Evolutionary conservation across 1,139 yeast genomes (phyloP), one percentile per base, ranked within the genome.

Genomic region (Hyphopichia fennica): DNA sequence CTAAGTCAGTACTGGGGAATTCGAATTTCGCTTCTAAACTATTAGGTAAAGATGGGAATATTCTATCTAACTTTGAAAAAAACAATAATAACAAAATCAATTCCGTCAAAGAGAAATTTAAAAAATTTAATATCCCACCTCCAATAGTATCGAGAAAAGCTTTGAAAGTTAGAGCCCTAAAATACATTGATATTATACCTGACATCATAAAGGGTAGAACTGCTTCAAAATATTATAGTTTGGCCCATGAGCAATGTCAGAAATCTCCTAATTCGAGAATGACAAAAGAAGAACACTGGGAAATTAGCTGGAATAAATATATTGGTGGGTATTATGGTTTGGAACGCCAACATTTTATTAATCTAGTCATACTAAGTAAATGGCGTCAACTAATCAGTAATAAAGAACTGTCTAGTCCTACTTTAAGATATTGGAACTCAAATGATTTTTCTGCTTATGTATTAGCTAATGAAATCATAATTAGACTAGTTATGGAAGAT

Each of bases 321-420:
- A 63, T 69, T 9, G 81, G 81, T n/a, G 91, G 91, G 0, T 84
- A 75, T 52, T 75, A 76, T 50, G 91, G 91, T 0, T 60, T 76
- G 33, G 69, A 71, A 45, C 63, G 89, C 41, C 87, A 84, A 48
- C 67, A 75, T 42, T 57, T 65, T 14, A 71, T 84, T 1, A 75
- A 84, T 1, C 56, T 59, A 22, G 48, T 60, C 44, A 69, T 77
- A 36, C 45, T 61, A 31, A 49, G 61, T 22, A 48, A 58, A 38
- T 70, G 51, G 53, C 48, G 57, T 34, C 46, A 54, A 2, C 52
- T 66, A 34, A 53, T 80, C 9, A 43, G 54, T 8, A 46, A 46
- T 6, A 55, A 67, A 4, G 52, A 55, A 5, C 46, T 43, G 17
- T 58, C 50, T 15, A 75, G 77, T 48, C 62, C 67, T 14, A 77